Base-by-base conservation (phyloP, 192 early-diverging fungal genomes). In the Backusella australiensis region DNA sequence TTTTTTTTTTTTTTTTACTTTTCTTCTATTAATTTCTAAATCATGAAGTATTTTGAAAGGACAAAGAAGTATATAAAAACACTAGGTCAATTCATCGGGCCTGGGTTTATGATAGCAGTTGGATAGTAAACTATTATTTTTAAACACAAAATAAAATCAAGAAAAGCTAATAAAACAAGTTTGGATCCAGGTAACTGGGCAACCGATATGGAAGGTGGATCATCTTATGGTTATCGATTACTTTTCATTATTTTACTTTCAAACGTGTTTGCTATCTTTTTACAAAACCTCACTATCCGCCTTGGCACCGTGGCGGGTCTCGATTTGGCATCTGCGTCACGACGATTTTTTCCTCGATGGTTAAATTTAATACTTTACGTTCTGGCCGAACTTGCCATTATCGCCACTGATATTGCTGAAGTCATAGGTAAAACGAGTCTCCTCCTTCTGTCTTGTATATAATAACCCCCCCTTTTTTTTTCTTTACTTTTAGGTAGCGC, bases 121-220 rank as follows among this genome's bases (percentile, higher is more conserved):
- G 79, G 79, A 14, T 80, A 80, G 71, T 77, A 77, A 42, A 67
- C 29, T 53, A 32, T 23, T 14, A 17, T 3, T 39, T 39, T 39
- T 39, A 38, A 21, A n/a, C 41, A 69, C n/a, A 23, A 74, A n/a
- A 14, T 39, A 39, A 46, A 34, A n/a, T 26, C 29, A 23, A 39
- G 11, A 49, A 19, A 34, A 35, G 12, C 8, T 69, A 15, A 56
- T 67, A 8, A 15, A 21, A 15, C 29, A 34, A 79, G 78, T 46
- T n/a, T 91, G 78, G 94, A 96, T 85, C 94, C 94, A 41, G 94
- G 94, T 49, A 95, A 95, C 84, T 95, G 94, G 94, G 94, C 94
- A 2, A 93, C 92, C 6, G 93, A 94, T 81, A 84, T 93, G 17
- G 83, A 88, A 38, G 94, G 91, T 69, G 94, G 94, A 32, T 91